Evolutionary conservation across 805 yeast species (phyloP), one percentile per base, ranked within the genome.

Genomic region (Cyberlindnera veronae): DNA sequence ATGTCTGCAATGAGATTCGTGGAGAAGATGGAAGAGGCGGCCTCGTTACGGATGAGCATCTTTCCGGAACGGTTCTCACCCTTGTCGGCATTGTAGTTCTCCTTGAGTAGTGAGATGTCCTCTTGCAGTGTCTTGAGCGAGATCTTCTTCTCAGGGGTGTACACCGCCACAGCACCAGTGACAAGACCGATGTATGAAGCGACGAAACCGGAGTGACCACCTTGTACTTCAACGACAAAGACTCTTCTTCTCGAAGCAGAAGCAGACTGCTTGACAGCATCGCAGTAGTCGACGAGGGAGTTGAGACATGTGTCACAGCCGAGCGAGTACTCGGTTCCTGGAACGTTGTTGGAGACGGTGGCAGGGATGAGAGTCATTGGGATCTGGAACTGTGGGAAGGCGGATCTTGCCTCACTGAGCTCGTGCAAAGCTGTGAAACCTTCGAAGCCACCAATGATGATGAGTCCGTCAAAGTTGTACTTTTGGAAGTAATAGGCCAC

Each of bases 241-340:
- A 84, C 96, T 55, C 99, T 76, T 55, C 87, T 84, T 69, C 99
- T 79, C 3, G 96, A 78, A 14, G 99, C 87, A 16, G 96, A 82
- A 2, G 99, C 99, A 37, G 89, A 78, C 69, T 87, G 96, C 68
- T 93, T 90, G 51, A 93, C 83, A 19, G 86, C 88, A 63, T 93
- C 99, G 68, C 98, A 91, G 71, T 93, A 93, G 43, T 84, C 80
- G 47, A 89, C 88, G 55, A 93, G 72, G 8, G 93, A 71, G 66
- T 93, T 93, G 71, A 93, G 70, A 71, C 99, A 95, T 10, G 99
- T 93, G 62, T 93, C 99, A 12, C 89, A 74, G 43, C 99, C 99
- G 42, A 93, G 67, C 0, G 97, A 89, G 64, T 89, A 89, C 65
- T 93, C 97, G 2, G 98, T 84, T 45, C 99, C 99, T n/a, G 99